A percentile compares a stretch with the other conserved stretches of the same genome.
Conservation (phyloP, 129 eudicot genomes). For the Apium graveolens region DNA sequence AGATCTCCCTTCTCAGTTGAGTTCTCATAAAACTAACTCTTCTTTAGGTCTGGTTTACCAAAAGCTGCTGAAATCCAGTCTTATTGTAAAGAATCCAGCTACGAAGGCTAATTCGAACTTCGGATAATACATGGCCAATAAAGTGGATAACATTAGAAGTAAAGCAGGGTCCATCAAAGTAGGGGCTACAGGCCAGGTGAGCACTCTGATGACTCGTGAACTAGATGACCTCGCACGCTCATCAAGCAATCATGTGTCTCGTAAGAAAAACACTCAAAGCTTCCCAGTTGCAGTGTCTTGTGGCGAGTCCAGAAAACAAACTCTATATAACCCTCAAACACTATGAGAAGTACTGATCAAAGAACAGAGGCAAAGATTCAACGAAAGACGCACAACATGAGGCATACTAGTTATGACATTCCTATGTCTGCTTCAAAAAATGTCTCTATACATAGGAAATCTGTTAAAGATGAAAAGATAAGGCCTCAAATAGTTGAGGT, state of each 20-base stretch:
- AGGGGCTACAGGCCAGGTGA: slow-evolving; percentile 11
- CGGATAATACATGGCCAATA: background rate
- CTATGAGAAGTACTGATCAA: background rate
- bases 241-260: background rate
- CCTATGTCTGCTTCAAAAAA: slow-evolving; percentile 1
- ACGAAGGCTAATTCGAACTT: background rate
- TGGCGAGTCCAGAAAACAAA: background rate
- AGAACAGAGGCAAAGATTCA: background rate
- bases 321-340: background rate
- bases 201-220: slow-evolving; percentile 7
- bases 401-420: background rate
- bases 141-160: background rate
- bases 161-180: background rate
- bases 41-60: background rate
- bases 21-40: background rate
- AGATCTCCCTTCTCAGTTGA: background rate
- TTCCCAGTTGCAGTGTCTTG: slow-evolving; percentile 6
- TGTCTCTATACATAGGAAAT: background rate
- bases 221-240: background rate
- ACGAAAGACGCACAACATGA: background rate
- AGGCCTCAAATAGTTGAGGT: background rate
- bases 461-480: slow-evolving; percentile 5
- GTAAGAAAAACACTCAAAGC: background rate
- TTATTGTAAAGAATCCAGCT: background rate
- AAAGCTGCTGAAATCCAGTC: background rate